A percentile compares a stretch with the other conserved stretches of the same genome.
phyloP scores from a whole-genome alignment of 106 monocot genomes.

The Ottelia alismoides region DNA sequence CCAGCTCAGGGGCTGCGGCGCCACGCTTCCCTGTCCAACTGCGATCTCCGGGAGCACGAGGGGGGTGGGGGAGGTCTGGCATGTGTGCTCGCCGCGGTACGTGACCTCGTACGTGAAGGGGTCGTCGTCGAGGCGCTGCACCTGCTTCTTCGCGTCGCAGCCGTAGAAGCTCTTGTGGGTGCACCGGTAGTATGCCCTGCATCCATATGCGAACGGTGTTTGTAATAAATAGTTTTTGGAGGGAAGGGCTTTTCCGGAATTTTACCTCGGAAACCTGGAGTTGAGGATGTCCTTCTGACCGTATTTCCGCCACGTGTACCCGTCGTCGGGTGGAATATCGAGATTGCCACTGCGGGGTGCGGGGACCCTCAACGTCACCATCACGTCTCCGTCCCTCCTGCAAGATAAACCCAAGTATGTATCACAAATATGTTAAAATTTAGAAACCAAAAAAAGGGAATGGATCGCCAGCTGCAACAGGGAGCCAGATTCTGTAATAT shows the following conservation, averaged over 20 bases:
- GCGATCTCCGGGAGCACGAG: not conserved
- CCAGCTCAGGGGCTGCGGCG: not conserved
- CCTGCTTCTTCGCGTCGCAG: conserved; percentile 55
- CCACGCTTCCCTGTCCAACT: not conserved
- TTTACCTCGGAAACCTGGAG: conserved; percentile 39
- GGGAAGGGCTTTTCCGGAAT: too few species aligned
- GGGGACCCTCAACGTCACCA: conserved; percentile 16
- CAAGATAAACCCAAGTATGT: too few species aligned
- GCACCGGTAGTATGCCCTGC: conserved; percentile 34
- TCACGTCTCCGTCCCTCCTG: conserved; percentile 28
- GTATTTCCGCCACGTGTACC: conserved; percentile 75
- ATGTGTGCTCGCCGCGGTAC: conserved; percentile 44
- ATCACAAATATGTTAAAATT: too few species aligned
- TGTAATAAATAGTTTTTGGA: too few species aligned
- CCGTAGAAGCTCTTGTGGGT: conserved; percentile 64
- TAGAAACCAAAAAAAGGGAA: too few species aligned
- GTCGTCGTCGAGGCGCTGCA: conserved; percentile 51
- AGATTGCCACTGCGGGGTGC: conserved; percentile 28
- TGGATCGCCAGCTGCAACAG: too few species aligned
- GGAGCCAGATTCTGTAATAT: too few species aligned
- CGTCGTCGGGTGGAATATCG: conserved; percentile 56
- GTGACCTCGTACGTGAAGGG: conserved; percentile 38
- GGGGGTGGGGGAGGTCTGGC: conserved; percentile 23
- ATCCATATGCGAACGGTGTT: too few species aligned
- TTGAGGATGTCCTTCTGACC: conserved; percentile 66